Conservation (phyloP, 208 protist species). For the Leishmania gerbilli region DNA sequence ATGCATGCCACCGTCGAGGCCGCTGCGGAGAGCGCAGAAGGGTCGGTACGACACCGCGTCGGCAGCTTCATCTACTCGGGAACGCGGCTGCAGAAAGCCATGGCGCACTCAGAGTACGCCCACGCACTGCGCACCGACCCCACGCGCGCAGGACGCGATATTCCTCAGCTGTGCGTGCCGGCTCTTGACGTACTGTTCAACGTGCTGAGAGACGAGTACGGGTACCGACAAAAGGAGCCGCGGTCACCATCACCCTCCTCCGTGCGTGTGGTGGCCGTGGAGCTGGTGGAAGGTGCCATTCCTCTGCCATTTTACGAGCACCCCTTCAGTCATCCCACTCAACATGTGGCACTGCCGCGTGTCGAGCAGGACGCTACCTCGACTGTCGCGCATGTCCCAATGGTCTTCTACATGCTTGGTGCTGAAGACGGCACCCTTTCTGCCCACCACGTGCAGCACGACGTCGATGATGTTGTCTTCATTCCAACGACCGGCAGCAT, state of each 20-base stretch:
- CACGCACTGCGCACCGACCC: slow-evolving; percentile 44
- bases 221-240: neutral
- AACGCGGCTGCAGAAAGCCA: slow-evolving; percentile 45
- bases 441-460: slow-evolving; percentile 31
- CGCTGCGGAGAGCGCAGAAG: neutral
- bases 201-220: slow-evolving; percentile 25
- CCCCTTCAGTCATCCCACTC: slow-evolving; percentile 13
- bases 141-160: slow-evolving; percentile 32
- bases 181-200: slow-evolving; percentile 46
- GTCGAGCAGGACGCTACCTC: neutral
- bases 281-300: slow-evolving; percentile 57
- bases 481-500: slow-evolving; percentile 74
- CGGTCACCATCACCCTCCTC: neutral
- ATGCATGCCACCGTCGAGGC: neutral
- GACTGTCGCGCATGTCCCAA: neutral
- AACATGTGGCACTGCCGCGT: neutral
- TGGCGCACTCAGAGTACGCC: slow-evolving; percentile 26
- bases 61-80: slow-evolving; percentile 61
- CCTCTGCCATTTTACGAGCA: slow-evolving; percentile 47
- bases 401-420: slow-evolving; percentile 76
- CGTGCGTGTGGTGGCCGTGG: slow-evolving; percentile 56
- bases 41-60: slow-evolving; percentile 9
- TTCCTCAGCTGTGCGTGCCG: slow-evolving; percentile 41
- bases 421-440: slow-evolving; percentile 66
- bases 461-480: slow-evolving; percentile 66